Base-by-base conservation (phyloP, 2,329 filamentous ascomycete species). In the Hansfordia pulvinata region DNA sequence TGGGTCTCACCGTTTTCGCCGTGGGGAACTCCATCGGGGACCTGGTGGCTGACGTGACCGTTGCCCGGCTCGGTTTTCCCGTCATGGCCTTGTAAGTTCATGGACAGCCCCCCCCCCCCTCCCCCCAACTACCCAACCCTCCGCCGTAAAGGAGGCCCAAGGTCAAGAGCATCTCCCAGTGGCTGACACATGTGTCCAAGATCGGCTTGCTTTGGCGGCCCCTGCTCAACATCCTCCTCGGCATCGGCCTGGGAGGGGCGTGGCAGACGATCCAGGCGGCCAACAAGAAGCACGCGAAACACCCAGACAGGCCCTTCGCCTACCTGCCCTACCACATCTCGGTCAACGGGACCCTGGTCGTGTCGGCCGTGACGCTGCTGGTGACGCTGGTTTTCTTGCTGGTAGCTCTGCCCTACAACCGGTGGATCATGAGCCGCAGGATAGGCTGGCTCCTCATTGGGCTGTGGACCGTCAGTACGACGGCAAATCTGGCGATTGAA, bases 1-100 rank as follows among this genome's bases (percentile, higher is more conserved):
- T 98, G 8, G 90, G 90, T 2, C 67, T 98, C 27, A 98, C 90
- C 10, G 77, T 98, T 29, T 98, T 98, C 49, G 90, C 90, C 3
- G 84, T 94, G 18, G 90, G 90, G 16, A 98, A 98, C 53, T 93
- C 83, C 7, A 65, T 96, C 7, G 88, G 90, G 19, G 90, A 98
- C 43, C 63, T 98, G 10, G 84, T 98, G 8, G 88, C 90, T 10
- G 81, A 98, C 47, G 81, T 96, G 28, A 98, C 90, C 0, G 81
- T 98, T 19, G 90, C 90, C 4, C 73, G 83, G 18, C 70, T 98
- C 3, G 90, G 90, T 3, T 94, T 86, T 52, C 90, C 90, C 0
- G 85, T 98, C 35, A 98, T 98, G 90, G 90, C 90, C 20, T 44
- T 78, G 62, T 71, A 52, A 54, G 66, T 65, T 9, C n/a, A n/a